Conservation (phyloP, 768 basidiomycete species). For the Kwoniella heveanensis region DNA sequence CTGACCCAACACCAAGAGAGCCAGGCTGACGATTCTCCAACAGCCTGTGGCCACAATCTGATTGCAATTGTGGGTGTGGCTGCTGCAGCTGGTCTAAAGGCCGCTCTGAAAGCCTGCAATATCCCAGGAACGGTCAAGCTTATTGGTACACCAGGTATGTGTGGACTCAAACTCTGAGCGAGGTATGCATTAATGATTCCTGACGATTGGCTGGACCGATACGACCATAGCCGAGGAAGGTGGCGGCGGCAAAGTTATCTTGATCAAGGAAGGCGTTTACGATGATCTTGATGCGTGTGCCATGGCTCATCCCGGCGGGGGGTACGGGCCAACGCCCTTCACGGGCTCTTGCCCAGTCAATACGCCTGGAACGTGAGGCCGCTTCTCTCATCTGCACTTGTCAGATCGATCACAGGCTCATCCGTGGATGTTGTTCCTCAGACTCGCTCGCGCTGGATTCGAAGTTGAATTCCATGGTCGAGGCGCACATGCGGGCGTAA, state of each 20-base stretch:
- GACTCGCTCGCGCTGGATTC: slow-evolving; percentile 38
- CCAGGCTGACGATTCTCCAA: slow-evolving; percentile 2
- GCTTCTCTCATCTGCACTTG: neutral
- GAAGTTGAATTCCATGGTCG: slow-evolving; percentile 36
- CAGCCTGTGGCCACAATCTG: slow-evolving; percentile 38
- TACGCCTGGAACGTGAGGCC: slow-evolving; percentile 31
- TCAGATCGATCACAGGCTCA: neutral
- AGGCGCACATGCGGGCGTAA: slow-evolving; percentile 48
- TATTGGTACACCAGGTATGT: slow-evolving; percentile 35
- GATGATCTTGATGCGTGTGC: slow-evolving; percentile 43
- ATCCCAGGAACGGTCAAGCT: slow-evolving; percentile 38
- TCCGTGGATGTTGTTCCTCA: neutral
- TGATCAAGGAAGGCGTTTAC: slow-evolving; percentile 38
- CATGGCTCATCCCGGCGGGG: slow-evolving; percentile 47
- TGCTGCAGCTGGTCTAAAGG: slow-evolving; percentile 29
- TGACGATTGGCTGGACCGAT: too few relatives aligned
- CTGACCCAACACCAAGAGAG: too few relatives aligned
- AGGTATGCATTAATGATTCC: too few relatives aligned
- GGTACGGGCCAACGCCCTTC: slow-evolving; percentile 24
- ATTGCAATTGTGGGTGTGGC: slow-evolving; percentile 43
- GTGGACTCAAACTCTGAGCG: too few relatives aligned
- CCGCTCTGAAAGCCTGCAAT: slow-evolving; percentile 33
- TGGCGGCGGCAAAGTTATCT: slow-evolving; percentile 39
- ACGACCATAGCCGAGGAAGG: slow-evolving; percentile 49
- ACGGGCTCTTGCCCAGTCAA: slow-evolving; percentile 27